phyloP scores from a whole-genome alignment of 108 stramenopile species.

The Skeletonema grethae region DNA sequence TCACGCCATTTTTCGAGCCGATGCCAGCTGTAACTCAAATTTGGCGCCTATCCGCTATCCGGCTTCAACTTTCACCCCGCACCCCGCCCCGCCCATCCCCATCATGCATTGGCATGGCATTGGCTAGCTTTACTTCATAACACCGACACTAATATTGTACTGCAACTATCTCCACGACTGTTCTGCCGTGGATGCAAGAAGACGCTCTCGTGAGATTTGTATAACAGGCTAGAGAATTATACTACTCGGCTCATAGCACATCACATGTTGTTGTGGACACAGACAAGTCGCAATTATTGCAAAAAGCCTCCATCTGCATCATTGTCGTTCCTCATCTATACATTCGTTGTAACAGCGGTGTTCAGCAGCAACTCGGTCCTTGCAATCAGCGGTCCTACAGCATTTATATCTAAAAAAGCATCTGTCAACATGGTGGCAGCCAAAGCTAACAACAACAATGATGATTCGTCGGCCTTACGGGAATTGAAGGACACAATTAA shows the following conservation, averaged over 20 bases:
- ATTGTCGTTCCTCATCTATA: background rate
- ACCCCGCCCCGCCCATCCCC: too few relatives aligned
- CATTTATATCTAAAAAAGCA: background rate
- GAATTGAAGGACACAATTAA: slow-evolving; percentile 84
- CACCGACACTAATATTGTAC: too few relatives aligned
- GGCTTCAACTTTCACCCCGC: too few relatives aligned
- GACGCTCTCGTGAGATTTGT: background rate
- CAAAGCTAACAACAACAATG: slow-evolving; percentile 4
- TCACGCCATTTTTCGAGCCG: too few relatives aligned
- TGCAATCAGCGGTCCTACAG: background rate
- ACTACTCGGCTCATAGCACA: too few relatives aligned
- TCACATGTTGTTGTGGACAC: background rate
- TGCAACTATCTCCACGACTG: too few relatives aligned
- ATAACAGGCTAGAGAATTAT: too few relatives aligned
- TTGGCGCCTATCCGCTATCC: too few relatives aligned
- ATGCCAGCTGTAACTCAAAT: too few relatives aligned
- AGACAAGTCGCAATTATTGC: background rate
- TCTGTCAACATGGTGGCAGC: slow-evolving; percentile 3
- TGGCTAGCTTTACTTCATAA: too few relatives aligned
- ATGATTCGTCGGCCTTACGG: slow-evolving; percentile 49
- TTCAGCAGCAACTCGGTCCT: background rate
- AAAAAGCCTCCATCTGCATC: background rate
- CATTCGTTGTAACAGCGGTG: background rate
- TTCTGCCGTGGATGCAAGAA: background rate
- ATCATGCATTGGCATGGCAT: too few relatives aligned